Conservation (phyloP, 805 yeast genomes). For the Lipomyces kockii region DNA sequence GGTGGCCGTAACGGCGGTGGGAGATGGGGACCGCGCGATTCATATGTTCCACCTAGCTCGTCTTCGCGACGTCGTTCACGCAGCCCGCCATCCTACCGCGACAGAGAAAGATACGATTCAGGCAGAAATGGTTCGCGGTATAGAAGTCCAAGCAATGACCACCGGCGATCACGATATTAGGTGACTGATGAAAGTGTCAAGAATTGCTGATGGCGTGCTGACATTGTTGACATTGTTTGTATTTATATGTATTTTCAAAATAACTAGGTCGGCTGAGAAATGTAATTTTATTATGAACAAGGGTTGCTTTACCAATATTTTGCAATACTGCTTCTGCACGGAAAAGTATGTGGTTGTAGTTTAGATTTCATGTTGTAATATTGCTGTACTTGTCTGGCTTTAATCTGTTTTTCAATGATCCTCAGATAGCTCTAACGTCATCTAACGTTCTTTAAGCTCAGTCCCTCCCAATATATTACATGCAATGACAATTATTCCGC, state of each 20-base stretch:
- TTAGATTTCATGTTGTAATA: not conserved
- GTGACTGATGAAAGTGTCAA: not conserved
- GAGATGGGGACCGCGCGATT: slow-evolving; percentile 7
- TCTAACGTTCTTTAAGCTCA: too few relatives aligned
- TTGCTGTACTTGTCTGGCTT: not conserved
- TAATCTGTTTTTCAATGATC: not conserved
- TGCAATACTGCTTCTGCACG: not conserved
- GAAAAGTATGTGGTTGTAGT: not conserved
- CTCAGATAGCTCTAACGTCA: not conserved
- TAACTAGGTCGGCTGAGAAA: not conserved
- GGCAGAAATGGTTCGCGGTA: slow-evolving; percentile 4
- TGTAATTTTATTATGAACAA: not conserved
- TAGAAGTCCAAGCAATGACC: not conserved
- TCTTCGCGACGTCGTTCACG: slow-evolving; percentile 21
- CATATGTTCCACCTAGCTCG: slow-evolving; percentile 5
- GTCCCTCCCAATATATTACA: not conserved
- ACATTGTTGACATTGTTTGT: not conserved
- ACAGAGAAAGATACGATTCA: not conserved
- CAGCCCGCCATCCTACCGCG: slow-evolving; percentile 21
- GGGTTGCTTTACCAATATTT: not conserved
- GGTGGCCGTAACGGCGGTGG: slow-evolving; percentile 17
- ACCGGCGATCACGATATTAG: slow-evolving; percentile 3
- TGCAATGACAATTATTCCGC: not conserved
- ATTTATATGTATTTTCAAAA: not conserved
- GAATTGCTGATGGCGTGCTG: not conserved